Evolutionary conservation across 768 basidiomycete genomes (phyloP).

Genomic region (Hygrocybe punicea): DNA sequence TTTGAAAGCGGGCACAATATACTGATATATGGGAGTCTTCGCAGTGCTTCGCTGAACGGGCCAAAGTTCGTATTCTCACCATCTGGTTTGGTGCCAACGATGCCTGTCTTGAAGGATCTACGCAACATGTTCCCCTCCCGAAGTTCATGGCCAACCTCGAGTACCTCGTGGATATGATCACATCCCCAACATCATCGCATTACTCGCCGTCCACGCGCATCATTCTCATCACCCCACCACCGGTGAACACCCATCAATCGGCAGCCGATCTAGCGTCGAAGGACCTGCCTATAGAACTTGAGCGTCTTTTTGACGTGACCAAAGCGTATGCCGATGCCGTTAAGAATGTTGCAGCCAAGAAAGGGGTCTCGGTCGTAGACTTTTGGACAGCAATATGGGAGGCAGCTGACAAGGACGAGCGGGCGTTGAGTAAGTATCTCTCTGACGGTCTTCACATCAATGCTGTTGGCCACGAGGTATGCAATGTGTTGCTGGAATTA

Average conservation of each 20-base stretch:
- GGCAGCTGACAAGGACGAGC: conserved; percentile 62
- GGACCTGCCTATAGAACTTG: conserved; percentile 49
- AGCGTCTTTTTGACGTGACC: conserved; percentile 62
- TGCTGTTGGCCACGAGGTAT: conserved; percentile 67
- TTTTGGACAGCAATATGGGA: conserved; percentile 72
- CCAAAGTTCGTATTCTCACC: conserved; percentile 67
- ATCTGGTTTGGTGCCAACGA: conserved; percentile 95
- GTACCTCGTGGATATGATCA: conserved; percentile 59
- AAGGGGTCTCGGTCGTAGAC: conserved; percentile 64
- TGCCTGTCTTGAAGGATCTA: conserved; percentile 57
- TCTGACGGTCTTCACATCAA: conserved; percentile 82
- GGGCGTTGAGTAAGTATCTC: conserved; percentile 49
- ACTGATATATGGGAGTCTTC: neutral
- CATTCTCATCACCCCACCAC: conserved; percentile 82
- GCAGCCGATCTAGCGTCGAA: conserved; percentile 47
- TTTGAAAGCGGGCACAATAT: neutral
- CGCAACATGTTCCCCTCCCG: conserved; percentile 74
- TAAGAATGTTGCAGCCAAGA: conserved; percentile 52
- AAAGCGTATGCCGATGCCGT: conserved; percentile 70
- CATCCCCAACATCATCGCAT: conserved; percentile 55
- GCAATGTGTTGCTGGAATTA: conserved; percentile 19
- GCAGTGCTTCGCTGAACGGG: conserved; percentile 57
- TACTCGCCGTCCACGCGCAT: conserved; percentile 73
- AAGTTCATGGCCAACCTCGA: conserved; percentile 63
- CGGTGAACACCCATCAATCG: conserved; percentile 65